Evolutionary conservation across 768 basidiomycete species (phyloP).

Genomic region (Rhodotorula kratochvilovae): DNA sequence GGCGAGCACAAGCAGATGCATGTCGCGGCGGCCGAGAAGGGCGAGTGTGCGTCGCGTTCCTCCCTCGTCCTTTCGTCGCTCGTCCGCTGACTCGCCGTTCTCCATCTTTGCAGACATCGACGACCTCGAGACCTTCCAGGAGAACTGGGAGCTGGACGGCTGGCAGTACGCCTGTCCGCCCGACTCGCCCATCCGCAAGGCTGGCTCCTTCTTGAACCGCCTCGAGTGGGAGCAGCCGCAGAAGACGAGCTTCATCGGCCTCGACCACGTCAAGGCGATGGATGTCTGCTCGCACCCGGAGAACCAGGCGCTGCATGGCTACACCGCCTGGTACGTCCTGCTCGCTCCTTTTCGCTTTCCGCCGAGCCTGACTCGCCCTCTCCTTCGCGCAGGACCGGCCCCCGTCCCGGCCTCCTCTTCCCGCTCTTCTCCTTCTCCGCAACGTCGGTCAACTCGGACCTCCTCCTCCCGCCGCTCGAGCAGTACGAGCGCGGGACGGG

Average conservation of each 20-base stretch:
- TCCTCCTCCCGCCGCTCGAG: constrained; percentile 44
- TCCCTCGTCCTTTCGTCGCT: no score
- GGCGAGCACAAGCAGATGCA: constrained; percentile 24
- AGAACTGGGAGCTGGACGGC: constrained; percentile 34
- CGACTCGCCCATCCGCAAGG: constrained; percentile 30
- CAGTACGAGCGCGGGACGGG: constrained; percentile 43
- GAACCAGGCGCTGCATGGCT: constrained; percentile 43
- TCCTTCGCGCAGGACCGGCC: constrained; percentile 34
- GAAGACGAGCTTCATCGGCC: constrained; percentile 43
- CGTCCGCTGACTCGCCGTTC: neutral
- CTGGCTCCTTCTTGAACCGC: constrained; percentile 15
- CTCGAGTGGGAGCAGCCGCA: constrained; percentile 11
- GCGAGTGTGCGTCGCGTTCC: constrained; percentile 20
- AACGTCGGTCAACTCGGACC: constrained; percentile 39
- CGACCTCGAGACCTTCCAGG: constrained; percentile 5
- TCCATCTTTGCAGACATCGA: constrained; percentile 9
- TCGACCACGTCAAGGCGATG: constrained; percentile 44
- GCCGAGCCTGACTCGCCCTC: no score
- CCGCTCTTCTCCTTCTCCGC: constrained; percentile 43
- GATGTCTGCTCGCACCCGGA: constrained; percentile 48
- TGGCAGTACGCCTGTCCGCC: constrained; percentile 34
- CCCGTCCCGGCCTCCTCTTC: constrained; percentile 39
- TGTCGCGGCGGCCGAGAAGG: constrained; percentile 11
- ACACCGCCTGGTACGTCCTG: constrained; percentile 41
- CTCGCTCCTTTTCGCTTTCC: no score